Conservation (phyloP, 2,329 filamentous ascomycete genomes). For the Arthrobotrys pseudoclavata region DNA sequence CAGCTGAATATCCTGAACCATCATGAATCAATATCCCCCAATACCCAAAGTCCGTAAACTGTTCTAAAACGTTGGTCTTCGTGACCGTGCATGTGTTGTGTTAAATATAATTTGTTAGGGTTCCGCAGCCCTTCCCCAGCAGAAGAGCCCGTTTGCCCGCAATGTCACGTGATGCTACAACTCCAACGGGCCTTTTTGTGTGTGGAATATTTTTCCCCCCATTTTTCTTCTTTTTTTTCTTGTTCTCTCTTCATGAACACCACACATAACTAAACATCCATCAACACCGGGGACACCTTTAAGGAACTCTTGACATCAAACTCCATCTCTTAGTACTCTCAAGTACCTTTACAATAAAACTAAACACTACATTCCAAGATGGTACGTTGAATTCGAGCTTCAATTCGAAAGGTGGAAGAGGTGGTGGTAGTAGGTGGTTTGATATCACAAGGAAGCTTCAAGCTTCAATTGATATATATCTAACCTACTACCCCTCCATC, state of each 20-base stretch:
- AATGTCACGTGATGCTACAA: conserved; percentile 37
- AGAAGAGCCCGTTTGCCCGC: neutral
- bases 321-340: conserved; percentile 18
- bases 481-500: neutral
- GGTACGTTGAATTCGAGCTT: conserved; percentile 28
- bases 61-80: neutral
- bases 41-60: neutral
- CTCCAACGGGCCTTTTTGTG: conserved; percentile 23
- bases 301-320: conserved; percentile 60
- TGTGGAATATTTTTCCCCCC: conserved; percentile 38
- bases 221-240: conserved; percentile 34
- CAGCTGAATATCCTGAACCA: neutral
- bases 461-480: conserved; percentile 20
- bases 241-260: conserved; percentile 42
- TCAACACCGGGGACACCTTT: conserved; percentile 58
- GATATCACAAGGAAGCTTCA: conserved; percentile 6
- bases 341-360: conserved; percentile 22
- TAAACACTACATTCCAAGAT: conserved; percentile 43
- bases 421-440: conserved; percentile 8
- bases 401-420: neutral
- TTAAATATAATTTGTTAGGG: conserved; percentile 41
- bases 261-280: conserved; percentile 25
- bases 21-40: neutral
- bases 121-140: conserved; percentile 44
- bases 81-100: conserved; percentile 1